Conservation (phyloP, 2,329 filamentous ascomycete genomes). For the Proliferodiscus dingleyae region DNA sequence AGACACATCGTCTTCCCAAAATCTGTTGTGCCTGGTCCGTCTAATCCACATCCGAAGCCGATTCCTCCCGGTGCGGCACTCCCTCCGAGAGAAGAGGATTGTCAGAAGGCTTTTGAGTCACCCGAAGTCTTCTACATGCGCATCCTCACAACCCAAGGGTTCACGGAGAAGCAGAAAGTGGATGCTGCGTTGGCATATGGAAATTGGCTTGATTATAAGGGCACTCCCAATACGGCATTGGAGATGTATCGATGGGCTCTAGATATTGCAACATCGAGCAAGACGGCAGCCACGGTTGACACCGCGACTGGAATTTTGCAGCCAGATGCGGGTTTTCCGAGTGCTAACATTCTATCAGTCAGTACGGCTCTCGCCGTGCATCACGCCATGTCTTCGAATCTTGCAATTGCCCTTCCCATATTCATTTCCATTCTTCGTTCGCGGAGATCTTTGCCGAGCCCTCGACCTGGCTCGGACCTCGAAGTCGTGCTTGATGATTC, state of each 20-base stretch:
- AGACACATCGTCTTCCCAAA: constrained; percentile 63
- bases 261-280: constrained; percentile 61
- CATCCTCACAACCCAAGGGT: constrained; percentile 74
- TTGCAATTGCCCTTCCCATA: constrained; percentile 70
- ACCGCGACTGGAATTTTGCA: constrained; percentile 59
- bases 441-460: constrained; percentile 53
- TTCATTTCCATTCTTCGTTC: constrained; percentile 81
- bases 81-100: constrained; percentile 71
- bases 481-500: too few relatives aligned
- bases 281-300: constrained; percentile 51
- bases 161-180: constrained; percentile 72
- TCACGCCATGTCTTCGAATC: constrained; percentile 63
- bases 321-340: constrained; percentile 52
- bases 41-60: constrained; percentile 74
- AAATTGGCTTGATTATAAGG: constrained; percentile 78
- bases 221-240: constrained; percentile 57
- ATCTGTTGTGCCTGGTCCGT: constrained; percentile 72
- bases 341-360: constrained; percentile 68
- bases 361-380: constrained; percentile 76
- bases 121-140: constrained; percentile 78
- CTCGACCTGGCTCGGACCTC: constrained; percentile 25
- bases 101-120: constrained; percentile 60
- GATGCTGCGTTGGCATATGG: constrained; percentile 80
- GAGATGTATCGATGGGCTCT: constrained; percentile 73
- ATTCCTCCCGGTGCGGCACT: constrained; percentile 58